Percentiles rank a stretch among this genome's conserved stretches.
These are phyloP conservation scores for Russula lepida DNA, from an alignment of 768 basidiomycete genomes.

Conservation along the genomic window DNA sequence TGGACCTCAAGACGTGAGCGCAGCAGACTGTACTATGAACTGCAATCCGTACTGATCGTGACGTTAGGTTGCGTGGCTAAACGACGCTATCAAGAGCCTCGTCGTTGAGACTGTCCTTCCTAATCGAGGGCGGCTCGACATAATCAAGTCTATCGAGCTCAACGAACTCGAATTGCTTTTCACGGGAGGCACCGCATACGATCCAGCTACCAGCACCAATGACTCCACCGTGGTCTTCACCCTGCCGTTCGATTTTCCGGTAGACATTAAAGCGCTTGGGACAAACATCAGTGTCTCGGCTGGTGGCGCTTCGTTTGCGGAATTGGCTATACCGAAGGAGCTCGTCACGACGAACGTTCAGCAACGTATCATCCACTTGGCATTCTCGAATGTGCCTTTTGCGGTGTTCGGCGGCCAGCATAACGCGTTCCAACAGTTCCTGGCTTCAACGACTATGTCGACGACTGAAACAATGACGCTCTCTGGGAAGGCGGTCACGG, in stretches of 20 bases:
- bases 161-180: conserved; percentile 54
- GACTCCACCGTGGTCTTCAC: conserved; percentile 56
- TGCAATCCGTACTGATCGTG: conserved; percentile 1
- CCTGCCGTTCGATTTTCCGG: conserved; percentile 60
- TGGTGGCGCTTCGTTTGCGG: conserved; percentile 47
- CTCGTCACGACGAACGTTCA: conserved; percentile 54
- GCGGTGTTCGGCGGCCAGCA: conserved; percentile 42
- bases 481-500: conserved; percentile 43
- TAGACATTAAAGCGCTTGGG: conserved; percentile 55
- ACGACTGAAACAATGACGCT: conserved; percentile 39
- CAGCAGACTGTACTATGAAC: background rate
- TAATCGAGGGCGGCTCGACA: conserved; percentile 48
- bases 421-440: conserved; percentile 48
- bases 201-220: conserved; percentile 49
- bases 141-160: conserved; percentile 58
- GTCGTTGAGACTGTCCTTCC: conserved; percentile 52
- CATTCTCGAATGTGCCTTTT: conserved; percentile 53
- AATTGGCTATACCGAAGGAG: conserved; percentile 49
- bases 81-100: conserved; percentile 59
- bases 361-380: conserved; percentile 50
- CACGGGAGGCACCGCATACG: conserved; percentile 46
- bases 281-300: conserved; percentile 50
- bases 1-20: conserved; percentile 45
- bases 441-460: conserved; percentile 51
- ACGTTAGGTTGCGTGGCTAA: conserved; percentile 59